Conservation (phyloP, 2,329 filamentous ascomycete species). For the Apiospora arundinis region DNA sequence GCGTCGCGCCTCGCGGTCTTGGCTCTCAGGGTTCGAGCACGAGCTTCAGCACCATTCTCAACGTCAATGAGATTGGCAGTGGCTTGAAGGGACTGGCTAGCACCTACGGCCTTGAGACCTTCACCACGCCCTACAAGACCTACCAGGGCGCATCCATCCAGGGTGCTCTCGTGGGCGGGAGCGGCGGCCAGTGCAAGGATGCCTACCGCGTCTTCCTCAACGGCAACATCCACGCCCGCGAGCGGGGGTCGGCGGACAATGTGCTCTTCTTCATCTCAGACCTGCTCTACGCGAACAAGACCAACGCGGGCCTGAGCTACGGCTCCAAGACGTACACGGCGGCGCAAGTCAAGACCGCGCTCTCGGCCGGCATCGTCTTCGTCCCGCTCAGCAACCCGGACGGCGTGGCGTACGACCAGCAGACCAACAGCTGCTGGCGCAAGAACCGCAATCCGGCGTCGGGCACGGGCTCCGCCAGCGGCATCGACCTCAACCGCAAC, state of each 20-base stretch:
- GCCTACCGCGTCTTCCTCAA: constrained; percentile 58
- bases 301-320: constrained; percentile 56
- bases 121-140: constrained; percentile 49
- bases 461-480: constrained; percentile 42
- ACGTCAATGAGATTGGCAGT: constrained; percentile 47
- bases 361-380: constrained; percentile 60
- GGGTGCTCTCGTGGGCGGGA: constrained; percentile 51
- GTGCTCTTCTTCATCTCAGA: constrained; percentile 65
- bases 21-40: constrained; percentile 44
- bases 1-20: constrained; percentile 47
- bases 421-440: constrained; percentile 57
- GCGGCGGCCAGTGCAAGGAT: constrained; percentile 44
- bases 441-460: constrained; percentile 59
- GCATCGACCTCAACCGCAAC: constrained; percentile 63
- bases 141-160: constrained; percentile 47
- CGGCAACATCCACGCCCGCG: constrained; percentile 62
- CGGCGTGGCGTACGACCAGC: constrained; percentile 58
- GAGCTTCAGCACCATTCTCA: constrained; percentile 47
- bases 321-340: constrained; percentile 58
- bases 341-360: constrained; percentile 56
- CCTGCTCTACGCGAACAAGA: constrained; percentile 58
- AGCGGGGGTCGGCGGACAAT: constrained; percentile 62
- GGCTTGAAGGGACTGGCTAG: constrained; percentile 48
- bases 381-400: constrained; percentile 61
- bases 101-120: constrained; percentile 46